A percentile compares a stretch with the other conserved stretches of the same genome.
These are phyloP conservation scores for Nothopassalora personata DNA, from an alignment of 2,329 filamentous ascomycete genomes.

Conservation along the genomic window DNA sequence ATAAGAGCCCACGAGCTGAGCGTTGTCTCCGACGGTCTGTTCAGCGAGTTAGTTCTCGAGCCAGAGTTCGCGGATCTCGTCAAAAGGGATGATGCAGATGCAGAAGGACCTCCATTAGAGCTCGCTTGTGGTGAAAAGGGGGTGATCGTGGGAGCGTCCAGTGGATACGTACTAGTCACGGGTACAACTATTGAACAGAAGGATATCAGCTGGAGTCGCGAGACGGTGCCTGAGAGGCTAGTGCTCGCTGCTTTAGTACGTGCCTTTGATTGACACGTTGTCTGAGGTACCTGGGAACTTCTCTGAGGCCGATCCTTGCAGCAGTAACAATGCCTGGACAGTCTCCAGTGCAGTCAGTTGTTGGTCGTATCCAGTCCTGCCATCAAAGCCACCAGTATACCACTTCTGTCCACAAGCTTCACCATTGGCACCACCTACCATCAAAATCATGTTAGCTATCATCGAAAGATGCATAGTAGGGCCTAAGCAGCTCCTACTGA, in stretches of 20 bases:
- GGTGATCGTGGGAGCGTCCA: constrained; percentile 14
- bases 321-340: constrained; percentile 38
- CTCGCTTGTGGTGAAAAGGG: constrained; percentile 1
- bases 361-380: constrained; percentile 39
- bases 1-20: background rate
- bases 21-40: background rate
- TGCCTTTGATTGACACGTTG: constrained; percentile 16
- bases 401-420: constrained; percentile 42
- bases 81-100: background rate
- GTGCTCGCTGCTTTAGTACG: no score
- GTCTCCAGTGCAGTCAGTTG: constrained; percentile 43
- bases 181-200: background rate
- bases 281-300: constrained; percentile 11
- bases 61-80: background rate
- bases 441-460: no score
- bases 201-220: no score
- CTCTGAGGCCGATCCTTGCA: constrained; percentile 7
- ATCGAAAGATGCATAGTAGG: no score
- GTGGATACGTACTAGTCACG: constrained; percentile 22
- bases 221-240: no score
- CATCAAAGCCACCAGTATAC: constrained; percentile 41
- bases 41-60: background rate
- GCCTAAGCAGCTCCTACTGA: no score
- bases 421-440: constrained; percentile 11
- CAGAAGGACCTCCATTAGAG: constrained; percentile 7